Conservation (phyloP, 495 filamentous ascomycete species). For the Aspergillus taichungensis region DNA sequence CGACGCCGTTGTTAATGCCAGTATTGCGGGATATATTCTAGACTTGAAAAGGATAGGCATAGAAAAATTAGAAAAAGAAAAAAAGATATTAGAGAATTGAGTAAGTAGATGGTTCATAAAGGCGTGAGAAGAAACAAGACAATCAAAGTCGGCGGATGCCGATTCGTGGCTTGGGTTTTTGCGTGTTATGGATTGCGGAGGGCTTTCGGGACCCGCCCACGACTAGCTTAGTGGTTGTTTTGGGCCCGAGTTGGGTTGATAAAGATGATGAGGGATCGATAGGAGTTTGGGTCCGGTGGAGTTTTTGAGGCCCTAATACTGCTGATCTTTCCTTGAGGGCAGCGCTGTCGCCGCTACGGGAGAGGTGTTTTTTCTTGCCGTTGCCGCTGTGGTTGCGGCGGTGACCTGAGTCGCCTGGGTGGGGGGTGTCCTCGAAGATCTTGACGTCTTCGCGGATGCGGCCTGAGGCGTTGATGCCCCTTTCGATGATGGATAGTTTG, state of each 20-base stretch:
- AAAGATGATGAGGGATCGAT: constrained; percentile 5
- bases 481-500: constrained; percentile 21
- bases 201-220: constrained; percentile 17
- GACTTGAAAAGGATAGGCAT: too few relatives aligned
- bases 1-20: too few relatives aligned
- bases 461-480: constrained; percentile 17
- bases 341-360: constrained; percentile 1
- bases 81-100: background rate
- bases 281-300: constrained; percentile 1
- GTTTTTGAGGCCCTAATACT: background rate
- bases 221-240: constrained; percentile 10
- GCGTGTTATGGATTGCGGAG: constrained; percentile 3
- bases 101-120: background rate
- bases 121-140: too few relatives aligned
- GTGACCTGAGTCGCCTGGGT: constrained; percentile 11
- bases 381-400: constrained; percentile 13
- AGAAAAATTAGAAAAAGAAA: too few relatives aligned
- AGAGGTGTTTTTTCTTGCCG: constrained; percentile 27
- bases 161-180: constrained; percentile 31
- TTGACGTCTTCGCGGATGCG: constrained; percentile 24
- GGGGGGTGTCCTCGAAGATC: constrained; percentile 33
- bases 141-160: constrained; percentile 32
- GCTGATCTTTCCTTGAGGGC: constrained; percentile 4
- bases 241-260: constrained; percentile 1
- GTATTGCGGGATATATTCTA: too few relatives aligned